Percentiles rank a stretch among this genome's conserved stretches.
These are phyloP conservation scores for Maudiozyma bulderi DNA, from an alignment of 805 yeast genomes.

Conservation along the genomic window DNA sequence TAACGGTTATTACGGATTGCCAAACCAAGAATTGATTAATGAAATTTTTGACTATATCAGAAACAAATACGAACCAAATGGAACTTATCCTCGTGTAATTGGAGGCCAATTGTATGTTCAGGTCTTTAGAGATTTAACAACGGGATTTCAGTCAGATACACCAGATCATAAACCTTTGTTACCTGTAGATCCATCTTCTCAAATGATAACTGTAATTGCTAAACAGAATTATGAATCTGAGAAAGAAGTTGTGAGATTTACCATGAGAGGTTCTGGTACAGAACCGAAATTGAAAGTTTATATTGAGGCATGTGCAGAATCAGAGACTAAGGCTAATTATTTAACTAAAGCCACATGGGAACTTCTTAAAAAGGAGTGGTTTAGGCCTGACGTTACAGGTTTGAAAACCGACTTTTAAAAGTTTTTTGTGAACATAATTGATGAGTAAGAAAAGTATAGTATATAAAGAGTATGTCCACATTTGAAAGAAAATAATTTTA, in stretches of 20 bases:
- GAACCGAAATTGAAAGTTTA: constrained; percentile 92
- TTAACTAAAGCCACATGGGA: constrained; percentile 65
- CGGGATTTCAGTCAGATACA: constrained; percentile 70
- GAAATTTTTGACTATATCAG: constrained; percentile 50
- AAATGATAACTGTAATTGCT: constrained; percentile 73
- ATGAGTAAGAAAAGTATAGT: neutral
- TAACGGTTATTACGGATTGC: constrained; percentile 75
- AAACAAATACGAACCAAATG: constrained; percentile 16
- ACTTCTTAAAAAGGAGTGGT: constrained; percentile 51
- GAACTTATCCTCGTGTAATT: constrained; percentile 36
- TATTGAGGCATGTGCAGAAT: constrained; percentile 59
- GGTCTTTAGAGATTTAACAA: constrained; percentile 76
- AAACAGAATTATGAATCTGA: constrained; percentile 13
- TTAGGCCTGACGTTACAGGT: constrained; percentile 47
- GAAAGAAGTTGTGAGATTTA: constrained; percentile 49
- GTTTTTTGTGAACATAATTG: neutral
- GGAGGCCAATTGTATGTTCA: constrained; percentile 47
- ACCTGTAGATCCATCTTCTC: constrained; percentile 64
- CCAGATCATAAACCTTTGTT: constrained; percentile 46
- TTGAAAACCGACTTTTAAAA: constrained; percentile 17
- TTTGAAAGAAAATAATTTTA: neutral
- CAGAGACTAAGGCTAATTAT: constrained; percentile 37
- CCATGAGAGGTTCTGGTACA: constrained; percentile 92
- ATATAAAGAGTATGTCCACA: neutral
- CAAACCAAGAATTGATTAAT: constrained; percentile 42